phyloP scores from a whole-genome alignment of 192 early-diverging fungal genomes.

The Dissophora globulifera region DNA sequence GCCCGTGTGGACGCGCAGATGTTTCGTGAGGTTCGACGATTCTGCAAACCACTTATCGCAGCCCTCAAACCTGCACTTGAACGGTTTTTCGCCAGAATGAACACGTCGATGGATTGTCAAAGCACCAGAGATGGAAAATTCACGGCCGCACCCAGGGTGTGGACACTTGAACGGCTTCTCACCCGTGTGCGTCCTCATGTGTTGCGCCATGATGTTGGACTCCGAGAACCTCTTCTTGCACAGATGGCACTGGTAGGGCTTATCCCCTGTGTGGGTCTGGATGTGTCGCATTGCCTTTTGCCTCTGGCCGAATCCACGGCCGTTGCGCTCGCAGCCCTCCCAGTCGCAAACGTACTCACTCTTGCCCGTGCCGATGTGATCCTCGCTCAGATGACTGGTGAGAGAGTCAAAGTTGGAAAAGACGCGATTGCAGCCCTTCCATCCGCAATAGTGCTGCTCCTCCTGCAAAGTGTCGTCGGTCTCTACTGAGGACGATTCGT shows the following conservation, averaged over 20 bases:
- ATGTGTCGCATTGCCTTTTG: conserved; percentile 83
- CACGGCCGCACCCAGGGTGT: conserved; percentile 68
- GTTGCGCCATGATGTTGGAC: conserved; percentile 79
- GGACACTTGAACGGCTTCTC: conserved; percentile 79
- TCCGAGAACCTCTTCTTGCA: conserved; percentile 81
- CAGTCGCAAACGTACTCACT: conserved; percentile 65
- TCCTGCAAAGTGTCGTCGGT: conserved; percentile 4
- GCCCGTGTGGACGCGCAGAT: conserved; percentile 70
- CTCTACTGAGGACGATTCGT: no score
- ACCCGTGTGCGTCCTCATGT: conserved; percentile 82
- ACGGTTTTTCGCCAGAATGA: conserved; percentile 72
- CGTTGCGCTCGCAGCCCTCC: conserved; percentile 61
- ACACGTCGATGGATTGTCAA: conserved; percentile 76
- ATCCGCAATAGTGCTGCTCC: conserved; percentile 75
- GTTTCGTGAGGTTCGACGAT: conserved; percentile 66
- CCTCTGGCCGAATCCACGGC: conserved; percentile 60
- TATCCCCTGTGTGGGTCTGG: conserved; percentile 79
- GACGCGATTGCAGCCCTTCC: conserved; percentile 70
- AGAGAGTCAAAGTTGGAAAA: conserved; percentile 72
- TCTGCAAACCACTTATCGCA: conserved; percentile 68
- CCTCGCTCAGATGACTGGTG: conserved; percentile 70
- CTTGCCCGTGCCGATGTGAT: conserved; percentile 71
- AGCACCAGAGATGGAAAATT: conserved; percentile 75
- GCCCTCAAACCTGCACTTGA: conserved; percentile 61
- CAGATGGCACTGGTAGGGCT: conserved; percentile 61